phyloP scores from a whole-genome alignment of 2,329 filamentous ascomycete species.

The Fusarium sp. region DNA sequence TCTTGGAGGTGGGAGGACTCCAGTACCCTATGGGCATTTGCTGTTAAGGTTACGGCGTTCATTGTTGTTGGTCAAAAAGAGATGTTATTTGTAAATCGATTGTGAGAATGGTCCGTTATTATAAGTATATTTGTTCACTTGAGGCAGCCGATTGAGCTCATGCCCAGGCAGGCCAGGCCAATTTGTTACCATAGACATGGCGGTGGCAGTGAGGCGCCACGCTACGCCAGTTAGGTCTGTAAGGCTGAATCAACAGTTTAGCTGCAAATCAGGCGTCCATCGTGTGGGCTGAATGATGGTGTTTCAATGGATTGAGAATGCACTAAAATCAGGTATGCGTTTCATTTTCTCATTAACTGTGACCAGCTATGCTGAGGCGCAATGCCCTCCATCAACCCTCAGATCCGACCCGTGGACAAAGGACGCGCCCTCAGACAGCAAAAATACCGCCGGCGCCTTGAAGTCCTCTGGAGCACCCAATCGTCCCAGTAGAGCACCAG shows the following conservation, averaged over 20 bases:
- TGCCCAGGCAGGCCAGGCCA: slow-evolving; percentile 35
- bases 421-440: slow-evolving; percentile 67
- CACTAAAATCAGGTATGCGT: no score
- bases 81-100: no score
- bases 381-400: slow-evolving; percentile 70
- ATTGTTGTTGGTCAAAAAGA: slow-evolving; percentile 10
- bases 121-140: slow-evolving; percentile 6
- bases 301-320: no score
- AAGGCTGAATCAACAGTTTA: not conserved
- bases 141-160: slow-evolving; percentile 29
- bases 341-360: not conserved
- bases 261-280: not conserved
- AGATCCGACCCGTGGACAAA: slow-evolving; percentile 71
- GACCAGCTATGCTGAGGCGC: slow-evolving; percentile 51
- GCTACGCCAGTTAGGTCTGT: not conserved
- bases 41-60: slow-evolving; percentile 27
- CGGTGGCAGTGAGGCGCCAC: slow-evolving; percentile 40
- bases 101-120: not conserved
- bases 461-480: slow-evolving; percentile 69
- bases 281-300: no score
- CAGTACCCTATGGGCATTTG: slow-evolving; percentile 34
- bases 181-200: slow-evolving; percentile 24
- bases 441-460: slow-evolving; percentile 68
- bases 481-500: slow-evolving; percentile 65
- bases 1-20: slow-evolving; percentile 50